These are phyloP conservation scores for Clarireedia paspali DNA, from an alignment of 2,329 filamentous ascomycete genomes.

Conservation along the genomic window DNA sequence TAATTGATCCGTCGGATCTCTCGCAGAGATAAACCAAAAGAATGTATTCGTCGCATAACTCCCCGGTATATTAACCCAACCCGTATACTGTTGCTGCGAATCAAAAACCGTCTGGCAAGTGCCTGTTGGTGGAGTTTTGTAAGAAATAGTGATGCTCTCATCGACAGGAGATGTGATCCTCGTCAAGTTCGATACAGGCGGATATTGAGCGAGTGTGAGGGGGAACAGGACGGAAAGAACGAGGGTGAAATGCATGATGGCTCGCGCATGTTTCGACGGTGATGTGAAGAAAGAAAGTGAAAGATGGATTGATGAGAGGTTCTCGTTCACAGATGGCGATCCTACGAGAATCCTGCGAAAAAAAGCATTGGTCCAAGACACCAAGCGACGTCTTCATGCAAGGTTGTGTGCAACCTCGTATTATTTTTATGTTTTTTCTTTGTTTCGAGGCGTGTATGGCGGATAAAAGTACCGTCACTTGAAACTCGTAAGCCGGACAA, in stretches of 20 bases:
- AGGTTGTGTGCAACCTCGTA: background rate
- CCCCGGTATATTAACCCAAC: slow-evolving; percentile 58
- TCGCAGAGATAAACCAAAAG: slow-evolving; percentile 40
- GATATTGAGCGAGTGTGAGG: slow-evolving; percentile 29
- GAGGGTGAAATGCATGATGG: slow-evolving; percentile 22
- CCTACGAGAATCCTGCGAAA: background rate
- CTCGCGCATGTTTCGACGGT: slow-evolving; percentile 22
- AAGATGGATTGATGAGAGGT: background rate
- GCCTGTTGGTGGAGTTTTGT: slow-evolving; percentile 52
- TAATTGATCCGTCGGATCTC: slow-evolving; percentile 40
- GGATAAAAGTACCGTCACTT: background rate
- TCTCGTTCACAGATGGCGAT: background rate
- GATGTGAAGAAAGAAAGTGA: slow-evolving; percentile 7
- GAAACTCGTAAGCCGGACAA: background rate
- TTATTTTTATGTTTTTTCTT: background rate
- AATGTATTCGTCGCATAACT: slow-evolving; percentile 42
- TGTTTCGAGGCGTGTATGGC: background rate
- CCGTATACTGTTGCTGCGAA: slow-evolving; percentile 61
- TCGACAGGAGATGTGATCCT: slow-evolving; percentile 56
- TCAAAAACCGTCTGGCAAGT: slow-evolving; percentile 59
- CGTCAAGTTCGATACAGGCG: slow-evolving; percentile 39
- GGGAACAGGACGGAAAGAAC: slow-evolving; percentile 17
- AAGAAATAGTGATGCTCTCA: slow-evolving; percentile 57
- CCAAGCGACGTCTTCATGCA: background rate
- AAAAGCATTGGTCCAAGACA: background rate